A percentile compares a stretch with the other conserved stretches of the same genome.
These are phyloP conservation scores for Daldinia grandis DNA, from an alignment of 495 filamentous ascomycete species.

Conservation along the genomic window DNA sequence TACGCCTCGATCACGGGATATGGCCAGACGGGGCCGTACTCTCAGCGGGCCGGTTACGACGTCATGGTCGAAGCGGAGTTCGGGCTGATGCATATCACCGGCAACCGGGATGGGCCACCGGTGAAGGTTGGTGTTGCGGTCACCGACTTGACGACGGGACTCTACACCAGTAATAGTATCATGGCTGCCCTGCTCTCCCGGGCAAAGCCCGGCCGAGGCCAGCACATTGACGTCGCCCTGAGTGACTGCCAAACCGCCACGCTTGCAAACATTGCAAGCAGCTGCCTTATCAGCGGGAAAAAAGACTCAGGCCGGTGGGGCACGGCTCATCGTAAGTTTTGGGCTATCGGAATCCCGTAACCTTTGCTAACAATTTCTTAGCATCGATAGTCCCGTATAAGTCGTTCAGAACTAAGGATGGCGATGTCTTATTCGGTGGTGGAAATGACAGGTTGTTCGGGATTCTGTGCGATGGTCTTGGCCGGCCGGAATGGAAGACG, in stretches of 20 bases:
- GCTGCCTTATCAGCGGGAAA: slow-evolving; percentile 86
- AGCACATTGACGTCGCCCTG: slow-evolving; percentile 90
- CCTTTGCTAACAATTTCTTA: slow-evolving; percentile 48
- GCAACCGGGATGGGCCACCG: slow-evolving; percentile 83
- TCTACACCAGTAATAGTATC: slow-evolving; percentile 97
- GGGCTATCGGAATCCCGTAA: background rate
- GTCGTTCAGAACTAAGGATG: slow-evolving; percentile 91
- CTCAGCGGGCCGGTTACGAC: slow-evolving; percentile 90
- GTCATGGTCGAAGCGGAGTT: slow-evolving; percentile 99
- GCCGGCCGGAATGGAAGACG: slow-evolving; percentile 79
- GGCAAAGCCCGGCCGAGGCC: slow-evolving; percentile 65
- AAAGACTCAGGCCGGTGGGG: slow-evolving; percentile 91
- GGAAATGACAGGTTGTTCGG: slow-evolving; percentile 94
- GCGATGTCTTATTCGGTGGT: slow-evolving; percentile 89
- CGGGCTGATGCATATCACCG: slow-evolving; percentile 98
- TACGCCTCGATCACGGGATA: slow-evolving; percentile 72
- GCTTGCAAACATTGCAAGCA: slow-evolving; percentile 90
- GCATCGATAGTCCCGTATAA: slow-evolving; percentile 96
- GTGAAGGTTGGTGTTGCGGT: slow-evolving; percentile 98
- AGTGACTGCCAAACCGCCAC: slow-evolving; percentile 96
- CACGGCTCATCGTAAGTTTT: slow-evolving; percentile 85
- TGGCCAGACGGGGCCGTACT: slow-evolving; percentile 93
- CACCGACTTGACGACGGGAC: slow-evolving; percentile 91
- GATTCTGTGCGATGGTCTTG: slow-evolving; percentile 80
- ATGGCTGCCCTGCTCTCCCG: slow-evolving; percentile 90